phyloP scores from a whole-genome alignment of 2,329 filamentous ascomycete genomes.

The Colletotrichum sp. region DNA sequence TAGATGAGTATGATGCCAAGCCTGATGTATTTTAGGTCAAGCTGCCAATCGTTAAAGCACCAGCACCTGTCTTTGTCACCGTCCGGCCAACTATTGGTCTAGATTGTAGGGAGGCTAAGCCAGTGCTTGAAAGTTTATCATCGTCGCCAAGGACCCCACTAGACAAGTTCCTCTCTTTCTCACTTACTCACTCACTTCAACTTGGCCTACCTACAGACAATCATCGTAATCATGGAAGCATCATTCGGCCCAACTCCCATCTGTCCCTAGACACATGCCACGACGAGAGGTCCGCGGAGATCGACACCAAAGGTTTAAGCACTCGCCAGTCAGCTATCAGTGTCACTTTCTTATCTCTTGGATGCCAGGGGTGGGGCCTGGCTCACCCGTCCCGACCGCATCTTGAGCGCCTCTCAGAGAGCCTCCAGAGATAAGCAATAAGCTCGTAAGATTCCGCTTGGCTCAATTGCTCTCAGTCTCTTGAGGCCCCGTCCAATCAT shows the following conservation, averaged over 20 bases:
- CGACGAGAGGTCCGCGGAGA: constrained; percentile 2
- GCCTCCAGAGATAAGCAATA: constrained; percentile 21
- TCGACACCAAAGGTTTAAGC: constrained; percentile 8
- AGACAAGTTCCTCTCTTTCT: neutral
- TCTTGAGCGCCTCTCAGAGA: constrained; percentile 9
- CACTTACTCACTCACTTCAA: neutral
- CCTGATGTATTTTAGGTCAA: neutral
- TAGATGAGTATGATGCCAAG: neutral
- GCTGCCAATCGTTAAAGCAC: neutral
- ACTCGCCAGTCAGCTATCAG: constrained; percentile 13
- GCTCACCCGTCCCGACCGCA: constrained; percentile 13
- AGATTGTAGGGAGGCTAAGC: neutral
- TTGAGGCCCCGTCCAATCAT: neutral
- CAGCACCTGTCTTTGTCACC: neutral
- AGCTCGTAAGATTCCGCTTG: constrained; percentile 14
- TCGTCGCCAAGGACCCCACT: neutral
- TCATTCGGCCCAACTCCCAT: neutral
- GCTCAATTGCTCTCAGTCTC: neutral
- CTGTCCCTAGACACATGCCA: neutral
- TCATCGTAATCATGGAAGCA: neutral
- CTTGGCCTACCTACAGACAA: neutral
- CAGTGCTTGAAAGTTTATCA: neutral
- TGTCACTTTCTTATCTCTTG: constrained; percentile 19
- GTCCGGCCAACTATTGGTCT: neutral
- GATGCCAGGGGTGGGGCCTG: constrained; percentile 20